Conservation (phyloP, 169 alveolate genomes). For the Plasmodium yoelii region DNA sequence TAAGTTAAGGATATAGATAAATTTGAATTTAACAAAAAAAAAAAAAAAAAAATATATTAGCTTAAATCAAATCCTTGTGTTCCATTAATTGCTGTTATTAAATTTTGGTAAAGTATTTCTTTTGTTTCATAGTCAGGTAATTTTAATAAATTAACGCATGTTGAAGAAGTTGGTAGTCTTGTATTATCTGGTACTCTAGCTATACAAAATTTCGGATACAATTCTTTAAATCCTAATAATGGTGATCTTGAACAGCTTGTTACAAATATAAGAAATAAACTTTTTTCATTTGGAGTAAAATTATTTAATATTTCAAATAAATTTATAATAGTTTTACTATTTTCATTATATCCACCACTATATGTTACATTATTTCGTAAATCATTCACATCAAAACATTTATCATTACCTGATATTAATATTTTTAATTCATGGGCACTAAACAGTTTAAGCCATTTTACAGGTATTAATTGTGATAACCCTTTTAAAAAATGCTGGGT, state of each 20-base stretch:
- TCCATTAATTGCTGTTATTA: constrained; percentile 91
- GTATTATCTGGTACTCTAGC: constrained; percentile 89
- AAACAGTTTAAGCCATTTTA: constrained; percentile 92
- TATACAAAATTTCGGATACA: constrained; percentile 95
- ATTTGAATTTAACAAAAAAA: no score
- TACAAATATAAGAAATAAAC: constrained; percentile 94
- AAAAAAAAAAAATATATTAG: constrained; percentile 54
- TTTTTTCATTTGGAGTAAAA: constrained; percentile 88
- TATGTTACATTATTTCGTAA: constrained; percentile 89
- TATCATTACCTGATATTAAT: constrained; percentile 94
- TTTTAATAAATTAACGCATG: constrained; percentile 96
- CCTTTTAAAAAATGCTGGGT: constrained; percentile 92
- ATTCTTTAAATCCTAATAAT: constrained; percentile 92
- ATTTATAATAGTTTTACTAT: constrained; percentile 89
- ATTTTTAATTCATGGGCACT: constrained; percentile 94
- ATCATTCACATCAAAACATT: constrained; percentile 92
- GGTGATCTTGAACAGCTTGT: constrained; percentile 98
- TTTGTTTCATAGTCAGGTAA: constrained; percentile 94
- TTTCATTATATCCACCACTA: constrained; percentile 92
- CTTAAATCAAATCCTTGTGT: constrained; percentile 94
- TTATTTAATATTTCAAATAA: constrained; percentile 94
- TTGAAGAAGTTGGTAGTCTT: constrained; percentile 96
- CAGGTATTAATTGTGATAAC: constrained; percentile 91
- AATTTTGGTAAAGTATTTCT: constrained; percentile 85
- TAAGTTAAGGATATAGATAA: no score